Evolutionary conservation across 2,329 filamentous ascomycete species (phyloP), one percentile per base, ranked within the genome.

Genomic region (Epichloe coenophiala): DNA sequence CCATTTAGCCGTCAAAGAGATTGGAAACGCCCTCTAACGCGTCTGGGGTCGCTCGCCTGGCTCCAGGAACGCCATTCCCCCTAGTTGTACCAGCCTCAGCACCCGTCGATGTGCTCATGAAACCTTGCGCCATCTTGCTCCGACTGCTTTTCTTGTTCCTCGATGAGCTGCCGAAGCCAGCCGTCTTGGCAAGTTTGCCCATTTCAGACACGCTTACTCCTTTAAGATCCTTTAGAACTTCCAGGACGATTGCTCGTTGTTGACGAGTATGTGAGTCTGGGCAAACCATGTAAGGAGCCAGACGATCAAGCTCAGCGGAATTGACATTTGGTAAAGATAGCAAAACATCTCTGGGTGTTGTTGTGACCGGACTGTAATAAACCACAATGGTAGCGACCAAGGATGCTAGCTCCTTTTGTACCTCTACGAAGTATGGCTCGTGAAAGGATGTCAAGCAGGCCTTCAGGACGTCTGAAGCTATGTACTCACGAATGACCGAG

Each of bases 381-480:
- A 84, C 77, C 59, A 95, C 75, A 54, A 97, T 93, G 4, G 83
- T 79, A 0, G 90, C 90, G 54, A 98, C 95, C 38, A 97, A 74
- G 21, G 83, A 79, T 1, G 89, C 91, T 21, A 98, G 76, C 48
- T 98, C 90, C 63, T 90, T 91, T 61, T 98, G 93, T 55, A 94
- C 80, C 58, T 98, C 93, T 36, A 96, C 90, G 66, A 97, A 98
- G 66, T 97, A 96, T 0, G 88, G 84, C 58, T 98, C 93, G 67
- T 97, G 87, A 47, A 98, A 80, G 2, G 87, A 94, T 2, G 84
- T 87, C 63, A 96, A 87, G 60, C 86, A 91, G 0, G 89, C 88
- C 69, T 90, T 88, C 47, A 98, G 77, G 2, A 97, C 88, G 57
- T 95, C 86, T 5, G 82, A 81, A 48, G 83, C 88, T 61, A 97